Base-by-base conservation (phyloP, 2,329 filamentous ascomycete genomes). In the Colletotrichum eleusines region DNA sequence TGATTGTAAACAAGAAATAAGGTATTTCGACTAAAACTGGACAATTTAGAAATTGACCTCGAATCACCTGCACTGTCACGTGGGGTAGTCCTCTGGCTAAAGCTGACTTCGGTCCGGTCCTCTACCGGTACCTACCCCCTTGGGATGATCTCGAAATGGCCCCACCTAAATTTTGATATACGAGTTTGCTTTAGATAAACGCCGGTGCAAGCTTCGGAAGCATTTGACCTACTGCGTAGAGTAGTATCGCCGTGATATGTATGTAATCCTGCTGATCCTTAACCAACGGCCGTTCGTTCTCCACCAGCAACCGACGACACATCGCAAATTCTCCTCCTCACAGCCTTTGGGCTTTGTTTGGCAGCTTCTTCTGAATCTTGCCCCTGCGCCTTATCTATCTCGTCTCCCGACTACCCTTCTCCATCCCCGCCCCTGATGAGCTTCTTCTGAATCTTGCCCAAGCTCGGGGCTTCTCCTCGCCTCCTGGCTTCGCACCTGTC, bases 71-170 rank as follows among this genome's bases (percentile, higher is more conserved):
- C 65, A n/a, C 23, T 26, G 31, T 71, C 64, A 71, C 58, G 64
- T 71, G 64, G 58, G 42, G 48, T 64, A 53, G 35, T 54, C 64
- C 46, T 59, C 58, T 40, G 50, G 35, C 64, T 54, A 64, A 63
- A 54, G 51, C 67, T 54, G 53, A 38, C 12, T 55, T 16, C 1
- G 38, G 40, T 20, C 11, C 58, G 64, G 68, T 60, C 38, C 53
- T 51, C 55, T 57, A 26, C 42, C 58, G n/a, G n/a, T n/a, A 9
- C 8, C 16, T 42, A 20, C 9, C 9, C 59, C 64, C 69, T 71
- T 71, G 69, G 59, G 64, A 63, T 71, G 69, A 71, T 71, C 69
- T 71, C 69, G 58, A 71, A 71, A 71, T 58, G 53, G 60, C 51
- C 65, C 64, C 64, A 63, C 58, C 69, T 59, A 63, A 71, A 63